Evolutionary conservation across 352 stramenopile genomes (phyloP).

Genomic region (Phytopythium aichiense): DNA sequence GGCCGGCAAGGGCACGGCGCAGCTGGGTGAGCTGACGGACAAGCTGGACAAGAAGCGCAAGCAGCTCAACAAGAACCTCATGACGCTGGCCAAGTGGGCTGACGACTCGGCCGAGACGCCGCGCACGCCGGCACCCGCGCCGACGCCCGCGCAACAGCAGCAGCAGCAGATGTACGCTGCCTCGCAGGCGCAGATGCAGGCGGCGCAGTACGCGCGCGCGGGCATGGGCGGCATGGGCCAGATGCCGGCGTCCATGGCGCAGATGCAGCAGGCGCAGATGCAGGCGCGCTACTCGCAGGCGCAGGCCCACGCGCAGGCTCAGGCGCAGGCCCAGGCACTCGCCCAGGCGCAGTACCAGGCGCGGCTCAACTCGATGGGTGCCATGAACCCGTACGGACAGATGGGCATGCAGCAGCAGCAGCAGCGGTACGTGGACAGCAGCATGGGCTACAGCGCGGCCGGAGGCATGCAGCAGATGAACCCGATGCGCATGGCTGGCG

Average conservation of each 20-base stretch:
- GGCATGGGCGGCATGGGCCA: slow-evolving; percentile 12
- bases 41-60: slow-evolving; percentile 89
- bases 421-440: slow-evolving; percentile 34
- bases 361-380: slow-evolving; percentile 53
- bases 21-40: slow-evolving; percentile 76
- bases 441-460: slow-evolving; percentile 31
- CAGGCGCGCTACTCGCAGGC: slow-evolving; percentile 19
- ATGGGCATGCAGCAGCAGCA: slow-evolving; percentile 29
- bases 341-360: slow-evolving; percentile 60
- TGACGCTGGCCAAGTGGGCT: slow-evolving; percentile 87
- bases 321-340: slow-evolving; percentile 30
- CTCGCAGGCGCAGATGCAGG: slow-evolving; percentile 27
- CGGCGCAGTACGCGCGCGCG: slow-evolving; percentile 18
- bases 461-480: slow-evolving; percentile 19
- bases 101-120: slow-evolving; percentile 76
- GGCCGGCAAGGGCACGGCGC: slow-evolving; percentile 68
- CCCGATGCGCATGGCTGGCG: slow-evolving; percentile 21
- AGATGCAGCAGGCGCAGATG: slow-evolving; percentile 21
- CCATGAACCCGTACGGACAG: slow-evolving; percentile 11
- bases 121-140: slow-evolving; percentile 20
- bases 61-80: slow-evolving; percentile 88
- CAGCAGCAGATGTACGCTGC: slow-evolving; percentile 24
- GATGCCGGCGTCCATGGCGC: slow-evolving; percentile 17
- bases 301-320: slow-evolving; percentile 26
- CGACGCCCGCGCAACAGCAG: slow-evolving; percentile 20